Conservation (phyloP, 176 grass and related monocot species). For the Oryza meyeriana region DNA sequence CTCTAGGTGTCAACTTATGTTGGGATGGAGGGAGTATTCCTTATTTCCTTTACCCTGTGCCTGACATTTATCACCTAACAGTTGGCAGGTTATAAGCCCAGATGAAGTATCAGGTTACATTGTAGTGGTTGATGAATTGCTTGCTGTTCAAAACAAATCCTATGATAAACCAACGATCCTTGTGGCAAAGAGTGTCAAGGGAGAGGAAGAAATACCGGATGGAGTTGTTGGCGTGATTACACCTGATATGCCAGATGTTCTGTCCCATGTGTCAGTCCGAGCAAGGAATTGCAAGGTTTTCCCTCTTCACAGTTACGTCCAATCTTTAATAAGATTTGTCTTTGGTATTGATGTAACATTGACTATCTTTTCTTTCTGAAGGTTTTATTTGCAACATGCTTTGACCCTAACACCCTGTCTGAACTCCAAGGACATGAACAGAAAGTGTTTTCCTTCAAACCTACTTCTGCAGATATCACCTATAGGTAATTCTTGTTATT, state of each 20-base stretch:
- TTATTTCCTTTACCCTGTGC: slow-evolving; percentile 28
- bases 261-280: slow-evolving; percentile 98
- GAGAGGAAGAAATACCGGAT: slow-evolving; percentile 97
- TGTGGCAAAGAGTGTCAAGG: slow-evolving; percentile 90
- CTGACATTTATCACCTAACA: slow-evolving; percentile 46
- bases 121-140: slow-evolving; percentile 70
- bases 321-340: background rate
- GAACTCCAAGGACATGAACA: slow-evolving; percentile 69
- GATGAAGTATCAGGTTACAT: slow-evolving; percentile 89
- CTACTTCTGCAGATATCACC: slow-evolving; percentile 79
- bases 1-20: too few species aligned
- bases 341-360: slow-evolving; percentile 21
- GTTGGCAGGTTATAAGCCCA: slow-evolving; percentile 98
- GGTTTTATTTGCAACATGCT: slow-evolving; percentile 96
- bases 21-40: too few species aligned
- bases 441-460: slow-evolving; percentile 70
- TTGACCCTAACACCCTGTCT: slow-evolving; percentile 58
- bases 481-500: slow-evolving; percentile 59
- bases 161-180: slow-evolving; percentile 84
- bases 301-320: slow-evolving; percentile 16
- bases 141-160: slow-evolving; percentile 79
- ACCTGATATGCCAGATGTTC: slow-evolving; percentile 98
- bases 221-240: slow-evolving; percentile 89
- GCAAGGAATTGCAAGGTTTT: slow-evolving; percentile 97
- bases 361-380: slow-evolving; percentile 26